A percentile compares a stretch with the other conserved stretches of the same genome.
Evolutionary conservation across 2,329 filamentous ascomycete genomes (phyloP).

Genomic region (Aspergillus sp.): DNA sequence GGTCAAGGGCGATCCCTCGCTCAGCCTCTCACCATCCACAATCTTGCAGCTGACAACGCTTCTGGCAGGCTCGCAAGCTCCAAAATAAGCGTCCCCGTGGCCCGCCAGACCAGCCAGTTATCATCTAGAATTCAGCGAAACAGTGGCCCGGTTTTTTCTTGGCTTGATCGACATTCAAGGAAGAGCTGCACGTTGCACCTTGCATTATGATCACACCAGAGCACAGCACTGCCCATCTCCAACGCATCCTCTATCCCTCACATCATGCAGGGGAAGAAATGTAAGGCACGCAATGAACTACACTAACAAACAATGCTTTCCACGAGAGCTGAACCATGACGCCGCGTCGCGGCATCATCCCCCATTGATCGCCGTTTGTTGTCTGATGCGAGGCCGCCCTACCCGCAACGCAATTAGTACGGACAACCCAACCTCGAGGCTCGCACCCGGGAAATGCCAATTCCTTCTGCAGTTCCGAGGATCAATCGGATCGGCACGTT

Average conservation of each 20-base stretch:
- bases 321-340: not conserved
- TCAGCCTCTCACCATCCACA: not conserved
- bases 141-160: not conserved
- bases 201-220: not conserved
- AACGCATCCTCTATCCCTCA: not conserved
- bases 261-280: conserved; percentile 3
- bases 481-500: not conserved
- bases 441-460: not conserved
- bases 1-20: not conserved
- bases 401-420: not conserved
- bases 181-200: not conserved
- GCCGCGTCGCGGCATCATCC: not conserved
- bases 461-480: not conserved
- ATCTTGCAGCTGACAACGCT: not conserved
- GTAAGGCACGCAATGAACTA: not conserved
- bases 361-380: not conserved
- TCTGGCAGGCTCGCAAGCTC: not conserved
- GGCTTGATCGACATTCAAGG: not conserved
- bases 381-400: too few relatives aligned
- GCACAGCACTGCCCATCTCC: not conserved
- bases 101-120: not conserved
- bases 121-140: not conserved
- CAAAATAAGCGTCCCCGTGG: not conserved
- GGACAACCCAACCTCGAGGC: not conserved
- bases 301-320: not conserved